Conservation (phyloP, 371 early-diverging fungal genomes). For the Zopfochytrium polystomum region DNA sequence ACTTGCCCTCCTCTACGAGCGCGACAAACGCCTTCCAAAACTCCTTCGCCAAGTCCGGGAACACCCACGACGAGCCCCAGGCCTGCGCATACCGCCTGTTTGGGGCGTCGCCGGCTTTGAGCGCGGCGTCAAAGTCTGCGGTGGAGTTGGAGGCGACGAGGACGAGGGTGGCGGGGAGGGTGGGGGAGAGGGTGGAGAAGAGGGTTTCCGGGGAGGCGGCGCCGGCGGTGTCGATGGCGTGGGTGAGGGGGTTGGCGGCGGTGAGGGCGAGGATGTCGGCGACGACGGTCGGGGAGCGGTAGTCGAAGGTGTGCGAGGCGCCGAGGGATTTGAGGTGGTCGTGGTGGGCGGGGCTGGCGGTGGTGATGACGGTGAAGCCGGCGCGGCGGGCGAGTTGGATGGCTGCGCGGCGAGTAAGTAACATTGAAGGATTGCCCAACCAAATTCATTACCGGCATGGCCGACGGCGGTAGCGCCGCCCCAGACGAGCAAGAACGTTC, state of each 20-base stretch:
- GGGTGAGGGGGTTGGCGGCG: constrained; percentile 13
- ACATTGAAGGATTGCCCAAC: too few relatives aligned
- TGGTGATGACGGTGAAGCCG: constrained; percentile 29
- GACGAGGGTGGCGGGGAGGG: constrained; percentile 1
- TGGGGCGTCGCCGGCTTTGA: constrained; percentile 1
- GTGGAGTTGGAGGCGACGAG: too few relatives aligned
- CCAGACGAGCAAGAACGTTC: constrained; percentile 14
- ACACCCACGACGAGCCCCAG: background rate
- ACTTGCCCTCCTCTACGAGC: constrained; percentile 5
- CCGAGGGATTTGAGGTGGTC: constrained; percentile 25
- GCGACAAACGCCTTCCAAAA: constrained; percentile 1
- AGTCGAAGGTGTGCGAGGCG: constrained; percentile 26
- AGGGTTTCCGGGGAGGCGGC: constrained; percentile 4
- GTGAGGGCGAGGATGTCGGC: constrained; percentile 20
- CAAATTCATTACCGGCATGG: constrained; percentile 3
- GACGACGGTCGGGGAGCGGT: constrained; percentile 16
- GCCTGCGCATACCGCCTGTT: background rate
- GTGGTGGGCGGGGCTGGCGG: constrained; percentile 29
- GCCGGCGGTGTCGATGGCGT: constrained; percentile 25
- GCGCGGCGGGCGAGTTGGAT: constrained; percentile 24
- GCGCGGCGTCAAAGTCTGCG: too few relatives aligned
- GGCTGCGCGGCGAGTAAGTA: constrained; percentile 14
- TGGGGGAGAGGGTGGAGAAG: background rate
- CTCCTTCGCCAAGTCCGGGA: constrained; percentile 15
- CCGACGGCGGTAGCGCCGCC: constrained; percentile 16